Base-by-base conservation (phyloP, 306 rosid genomes). In the Cicer pinnatifidum region DNA sequence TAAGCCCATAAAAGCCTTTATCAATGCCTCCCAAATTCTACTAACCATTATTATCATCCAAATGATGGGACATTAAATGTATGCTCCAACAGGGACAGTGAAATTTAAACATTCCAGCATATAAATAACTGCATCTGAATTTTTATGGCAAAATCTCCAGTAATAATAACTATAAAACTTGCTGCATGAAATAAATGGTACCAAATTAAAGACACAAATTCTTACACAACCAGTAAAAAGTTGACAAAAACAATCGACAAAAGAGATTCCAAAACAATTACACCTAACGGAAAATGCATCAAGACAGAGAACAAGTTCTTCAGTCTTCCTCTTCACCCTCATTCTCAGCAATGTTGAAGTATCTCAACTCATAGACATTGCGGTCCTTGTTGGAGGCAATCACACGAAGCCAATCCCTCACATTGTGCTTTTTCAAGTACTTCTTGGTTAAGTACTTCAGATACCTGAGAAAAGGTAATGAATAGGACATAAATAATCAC, bases 401-500 rank as follows among this genome's bases (percentile, higher is more conserved):
- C 45, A 92, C 96, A 3, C 96, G 89, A 41, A 92, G 98, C 98
- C 98, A 92, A 82, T 92, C 98, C 85, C 98, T 84, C 63, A 92
- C 96, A 12, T 92, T 92, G 83, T 92, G 94, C 82, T 92, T 92
- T 85, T 92, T 92, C 97, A 92, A 75, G 82, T 90, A 92, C 90
- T 92, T 92, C 94, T 92, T 92, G 12, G 96, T 90, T 66, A 92
- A 82, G 81, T 92, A 92, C 57, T 92, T 92, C 68, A 90, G 81
- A 75, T 92, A 92, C 78, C 98, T 92, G 82, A 37, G 10, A 67
- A 67, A 75, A 41, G 35, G 59, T 8, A 7, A 45, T 12, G 10
- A 54, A 75, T 16, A 3, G 0, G 1, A 37, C 61, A 8, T n/a
- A 10, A 15, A 23, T 2, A 45, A 40, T 44, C 6, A 43, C 37